Base-by-base conservation (phyloP, 257 asterid species). In the Nemophila menziesii region DNA sequence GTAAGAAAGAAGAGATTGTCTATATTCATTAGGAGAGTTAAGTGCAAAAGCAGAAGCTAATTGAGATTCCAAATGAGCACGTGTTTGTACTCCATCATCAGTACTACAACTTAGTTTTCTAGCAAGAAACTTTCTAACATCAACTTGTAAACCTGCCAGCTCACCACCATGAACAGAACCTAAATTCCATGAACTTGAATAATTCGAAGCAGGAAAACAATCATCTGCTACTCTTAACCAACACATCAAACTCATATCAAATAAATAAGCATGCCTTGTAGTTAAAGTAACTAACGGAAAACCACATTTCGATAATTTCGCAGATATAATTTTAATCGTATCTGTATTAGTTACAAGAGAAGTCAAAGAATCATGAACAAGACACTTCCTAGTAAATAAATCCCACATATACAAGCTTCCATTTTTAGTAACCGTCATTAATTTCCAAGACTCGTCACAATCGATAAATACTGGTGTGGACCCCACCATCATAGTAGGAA, bases 101-200 rank as follows among this genome's bases (percentile, higher is more conserved):
- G 94, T 85, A 92, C 71, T 81, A 94, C 94, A 85, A 29, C 98
- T 94, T n/a, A 96, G 98, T 64, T 75, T 90, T 43, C 94, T 61
- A 2, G 98, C 98, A 34, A 78, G 66, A 69, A 63, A 90, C 70
- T 90, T 90, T 70, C 92, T 63, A 49, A 85, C 81, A 64, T 90
- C 98, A 42, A 84, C 92, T 70, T 90, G 98, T 67, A 90, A 60
- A 11, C 65, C 73, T 18, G 92, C 92, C 65, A 90, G 79, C 71
- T 90, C 98, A 52, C 96, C 98, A 45, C 92, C 87, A 64, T n/a
- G n/a, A n/a, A n/a, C n/a, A n/a, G n/a, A n/a, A n/a, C n/a, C n/a
- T n/a, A n/a, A n/a, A n/a, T 71, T 74, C 93, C 96, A 90, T 15
- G 96, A 74, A 70, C 96, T 90, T 39, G 96, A 71, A n/a, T n/a